Conservation (phyloP, 345 rosid species). For the Ceriops tagal region DNA sequence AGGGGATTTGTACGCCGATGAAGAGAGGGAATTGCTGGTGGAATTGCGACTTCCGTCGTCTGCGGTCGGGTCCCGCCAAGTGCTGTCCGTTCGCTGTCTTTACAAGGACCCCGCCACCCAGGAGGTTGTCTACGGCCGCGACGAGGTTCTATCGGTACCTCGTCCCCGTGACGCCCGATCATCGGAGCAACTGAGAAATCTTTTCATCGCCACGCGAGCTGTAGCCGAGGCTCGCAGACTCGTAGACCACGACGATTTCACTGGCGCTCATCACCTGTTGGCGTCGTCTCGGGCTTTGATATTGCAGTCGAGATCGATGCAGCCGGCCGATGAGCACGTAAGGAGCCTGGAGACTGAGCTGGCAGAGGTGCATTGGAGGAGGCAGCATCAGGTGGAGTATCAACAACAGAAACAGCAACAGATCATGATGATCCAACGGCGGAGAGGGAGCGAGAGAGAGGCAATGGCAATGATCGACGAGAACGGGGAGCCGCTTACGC, state of each 20-base stretch:
- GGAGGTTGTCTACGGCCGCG: constrained; percentile 31
- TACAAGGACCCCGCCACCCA: constrained; percentile 31
- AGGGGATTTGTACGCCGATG: constrained; percentile 30
- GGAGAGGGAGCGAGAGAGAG: constrained; percentile 36
- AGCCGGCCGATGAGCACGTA: constrained; percentile 17
- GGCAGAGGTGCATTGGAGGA: constrained; percentile 28
- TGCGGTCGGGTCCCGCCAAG: constrained; percentile 24
- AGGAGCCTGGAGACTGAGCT: constrained; percentile 26
- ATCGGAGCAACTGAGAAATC: constrained; percentile 19
- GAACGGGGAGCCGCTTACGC: constrained; percentile 41
- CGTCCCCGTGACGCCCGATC: constrained; percentile 26
- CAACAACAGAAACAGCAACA: constrained; percentile 20
- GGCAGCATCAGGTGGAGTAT: constrained; percentile 16
- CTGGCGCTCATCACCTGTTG: constrained; percentile 26
- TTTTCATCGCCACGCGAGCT: constrained; percentile 25
- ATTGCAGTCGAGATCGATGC: constrained; percentile 13
- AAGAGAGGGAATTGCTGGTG: constrained; percentile 29
- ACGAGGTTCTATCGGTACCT: constrained; percentile 22
- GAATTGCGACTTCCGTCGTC: constrained; percentile 27
- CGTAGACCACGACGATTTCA: constrained; percentile 17
- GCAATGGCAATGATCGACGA: constrained; percentile 50
- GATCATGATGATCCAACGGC: constrained; percentile 24
- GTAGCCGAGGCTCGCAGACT: constrained; percentile 25
- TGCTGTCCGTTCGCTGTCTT: constrained; percentile 30
- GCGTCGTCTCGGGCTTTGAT: constrained; percentile 23